Evolutionary conservation across 768 basidiomycete species (phyloP).

Genomic region (Coprinellus aureogranulatus): DNA sequence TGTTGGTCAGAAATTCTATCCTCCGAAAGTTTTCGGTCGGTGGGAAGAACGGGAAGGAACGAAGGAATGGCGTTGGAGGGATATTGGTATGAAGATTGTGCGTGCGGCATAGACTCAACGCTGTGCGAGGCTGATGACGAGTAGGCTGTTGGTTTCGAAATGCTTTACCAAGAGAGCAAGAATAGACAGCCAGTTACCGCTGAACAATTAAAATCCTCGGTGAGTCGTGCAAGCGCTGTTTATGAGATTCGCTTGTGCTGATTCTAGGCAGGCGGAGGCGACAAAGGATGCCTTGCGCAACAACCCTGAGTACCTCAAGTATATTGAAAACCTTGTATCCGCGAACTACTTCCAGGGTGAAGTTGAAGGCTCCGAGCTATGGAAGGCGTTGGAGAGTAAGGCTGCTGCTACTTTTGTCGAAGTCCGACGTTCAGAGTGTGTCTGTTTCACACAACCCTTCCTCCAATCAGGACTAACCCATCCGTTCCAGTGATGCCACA

Average conservation of each 20-base stretch:
- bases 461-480: neutral
- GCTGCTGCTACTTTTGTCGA: conserved; percentile 68
- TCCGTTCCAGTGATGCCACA: conserved; percentile 44
- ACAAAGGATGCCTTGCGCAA: conserved; percentile 65
- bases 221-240: conserved; percentile 28
- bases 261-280: conserved; percentile 37
- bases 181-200: conserved; percentile 41
- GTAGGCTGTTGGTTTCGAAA: conserved; percentile 94
- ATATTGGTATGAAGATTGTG: conserved; percentile 92
- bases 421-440: conserved; percentile 66
- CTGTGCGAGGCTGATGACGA: neutral
- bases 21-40: conserved; percentile 84
- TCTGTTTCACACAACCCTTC: neutral
- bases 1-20: conserved; percentile 85
- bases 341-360: conserved; percentile 79
- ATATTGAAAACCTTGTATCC: conserved; percentile 61
- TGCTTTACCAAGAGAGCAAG: conserved; percentile 87
- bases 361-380: conserved; percentile 70
- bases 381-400: conserved; percentile 70
- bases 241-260: neutral
- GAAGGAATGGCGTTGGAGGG: conserved; percentile 72
- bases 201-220: conserved; percentile 45
- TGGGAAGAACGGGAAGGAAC: conserved; percentile 64
- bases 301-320: conserved; percentile 66
- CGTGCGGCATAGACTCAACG: conserved; percentile 16